Evolutionary conservation across 805 yeast species (phyloP), one percentile per base, ranked within the genome.

Genomic region (Yarrowia sp.): DNA sequence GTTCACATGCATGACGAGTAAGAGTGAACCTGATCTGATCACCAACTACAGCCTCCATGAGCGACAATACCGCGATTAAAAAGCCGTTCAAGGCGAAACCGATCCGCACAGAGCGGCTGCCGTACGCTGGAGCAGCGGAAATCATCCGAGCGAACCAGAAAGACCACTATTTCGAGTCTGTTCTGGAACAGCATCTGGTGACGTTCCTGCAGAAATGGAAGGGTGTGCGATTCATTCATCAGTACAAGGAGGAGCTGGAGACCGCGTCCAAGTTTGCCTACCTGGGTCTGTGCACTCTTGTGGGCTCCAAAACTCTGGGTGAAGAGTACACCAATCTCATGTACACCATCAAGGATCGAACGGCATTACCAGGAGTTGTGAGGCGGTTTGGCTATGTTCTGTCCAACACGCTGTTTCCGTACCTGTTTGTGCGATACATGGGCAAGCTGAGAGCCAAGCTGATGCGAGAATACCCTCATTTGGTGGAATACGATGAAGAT

Each of bases 141-240:
- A 91, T 93, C 73, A 89, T 94, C 43, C 84, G 97, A 65, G 91
- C 98, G 1, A 88, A 91, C 75, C 98, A 94, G 74, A 94, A 94
- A 74, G 99, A 94, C 76, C 83, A 86, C 4, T 91, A 88, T 72
- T 85, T 91, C 50, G 89, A 88, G 72, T 77, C 83, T 0, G 76
- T 84, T 2, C 78, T 91, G 24, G 79, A 83, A 43, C 76, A 79
- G 2, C 86, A 88, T 70, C 71, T 92, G 3, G 83, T 82, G 46
- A 88, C 86, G 20, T 84, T 85, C 0, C 70, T 87, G 6, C 86
- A 84, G 70, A 74, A 82, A 15, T 71, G 88, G 69, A 85, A 83
- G 64, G 82, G 82, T 30, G 73, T 80, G 58, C 77, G 92, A 43
- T 88, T 87, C 73, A 81, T 87, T 12, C 88, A 90, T 73, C 78